phyloP scores from a whole-genome alignment of 208 protist species.

The Leishmania braziliensis region DNA sequence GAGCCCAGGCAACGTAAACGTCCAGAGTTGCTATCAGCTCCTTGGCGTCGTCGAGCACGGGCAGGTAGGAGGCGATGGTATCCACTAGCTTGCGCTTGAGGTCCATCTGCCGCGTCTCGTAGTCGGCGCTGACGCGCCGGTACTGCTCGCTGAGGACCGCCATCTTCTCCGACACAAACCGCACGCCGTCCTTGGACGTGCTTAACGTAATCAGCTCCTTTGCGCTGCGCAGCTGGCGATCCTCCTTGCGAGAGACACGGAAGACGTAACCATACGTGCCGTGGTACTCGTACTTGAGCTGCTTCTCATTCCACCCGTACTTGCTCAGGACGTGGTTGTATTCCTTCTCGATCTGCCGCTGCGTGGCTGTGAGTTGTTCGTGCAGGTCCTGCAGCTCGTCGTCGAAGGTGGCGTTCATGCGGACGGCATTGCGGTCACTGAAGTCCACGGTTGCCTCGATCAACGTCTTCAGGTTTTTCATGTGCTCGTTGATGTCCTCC shows the following conservation, averaged over 20 bases:
- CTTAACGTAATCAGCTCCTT: slow-evolving; percentile 76
- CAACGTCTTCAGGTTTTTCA: slow-evolving; percentile 79
- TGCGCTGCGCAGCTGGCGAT: slow-evolving; percentile 84
- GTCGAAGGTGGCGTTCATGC: slow-evolving; percentile 95
- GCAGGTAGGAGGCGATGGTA: slow-evolving; percentile 93
- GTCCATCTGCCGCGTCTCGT: slow-evolving; percentile 77
- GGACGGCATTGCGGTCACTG: slow-evolving; percentile 62
- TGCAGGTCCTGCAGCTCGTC: slow-evolving; percentile 90
- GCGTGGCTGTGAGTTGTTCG: slow-evolving; percentile 57
- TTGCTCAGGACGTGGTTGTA: slow-evolving; percentile 58
- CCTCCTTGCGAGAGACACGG: slow-evolving; percentile 91
- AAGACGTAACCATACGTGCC: slow-evolving; percentile 90
- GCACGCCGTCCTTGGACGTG: slow-evolving; percentile 95
- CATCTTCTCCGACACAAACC: slow-evolving; percentile 92
- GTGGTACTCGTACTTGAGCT: slow-evolving; percentile 93
- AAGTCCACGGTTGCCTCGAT: slow-evolving; percentile 87
- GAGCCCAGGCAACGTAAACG: slow-evolving; percentile 92
- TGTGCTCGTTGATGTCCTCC: slow-evolving; percentile 84
- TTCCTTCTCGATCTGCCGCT: slow-evolving; percentile 81
- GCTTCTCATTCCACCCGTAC: slow-evolving; percentile 88
- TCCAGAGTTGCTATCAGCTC: slow-evolving; percentile 95
- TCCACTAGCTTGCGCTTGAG: slow-evolving; percentile 94
- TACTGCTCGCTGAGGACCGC: slow-evolving; percentile 86
- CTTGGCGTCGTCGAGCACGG: slow-evolving; percentile 94
- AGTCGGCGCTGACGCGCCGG: slow-evolving; percentile 66